phyloP scores from a whole-genome alignment of 768 basidiomycete species.

The Tricholoma furcatifolium region DNA sequence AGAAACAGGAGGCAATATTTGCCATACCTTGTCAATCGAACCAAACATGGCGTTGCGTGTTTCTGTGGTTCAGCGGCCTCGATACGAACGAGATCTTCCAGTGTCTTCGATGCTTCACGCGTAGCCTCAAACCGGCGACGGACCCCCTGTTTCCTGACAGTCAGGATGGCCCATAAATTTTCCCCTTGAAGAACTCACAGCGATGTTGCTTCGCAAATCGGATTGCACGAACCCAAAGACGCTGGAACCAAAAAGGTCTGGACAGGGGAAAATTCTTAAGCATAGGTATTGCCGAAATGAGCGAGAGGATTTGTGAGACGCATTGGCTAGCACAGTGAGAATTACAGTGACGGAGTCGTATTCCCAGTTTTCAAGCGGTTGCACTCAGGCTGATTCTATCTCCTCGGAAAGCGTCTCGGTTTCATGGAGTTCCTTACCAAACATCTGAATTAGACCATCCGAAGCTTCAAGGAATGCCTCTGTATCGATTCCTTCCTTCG shows the following conservation, averaged over 20 bases:
- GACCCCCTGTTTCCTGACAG: slow-evolving; percentile 51
- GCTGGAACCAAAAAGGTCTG: slow-evolving; percentile 67
- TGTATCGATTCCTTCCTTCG: slow-evolving; percentile 79
- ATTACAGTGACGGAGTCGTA: background rate
- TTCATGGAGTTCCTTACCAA: slow-evolving; percentile 45
- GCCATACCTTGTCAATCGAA: slow-evolving; percentile 65
- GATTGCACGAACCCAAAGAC: slow-evolving; percentile 75
- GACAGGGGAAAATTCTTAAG: slow-evolving; percentile 3
- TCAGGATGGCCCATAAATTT: background rate
- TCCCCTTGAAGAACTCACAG: slow-evolving; percentile 41
- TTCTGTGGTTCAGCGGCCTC: slow-evolving; percentile 43
- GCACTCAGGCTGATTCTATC: slow-evolving; percentile 4
- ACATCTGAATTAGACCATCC: slow-evolving; percentile 77
- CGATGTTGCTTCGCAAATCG: slow-evolving; percentile 67
- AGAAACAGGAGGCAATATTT: slow-evolving; percentile 1
- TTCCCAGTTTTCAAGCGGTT: background rate
- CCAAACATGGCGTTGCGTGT: slow-evolving; percentile 60
- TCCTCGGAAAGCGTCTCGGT: slow-evolving; percentile 5
- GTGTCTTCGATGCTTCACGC: slow-evolving; percentile 45
- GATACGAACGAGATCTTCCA: slow-evolving; percentile 58
- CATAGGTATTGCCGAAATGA: background rate
- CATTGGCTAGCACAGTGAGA: background rate
- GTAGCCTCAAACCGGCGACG: slow-evolving; percentile 48
- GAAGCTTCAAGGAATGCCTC: slow-evolving; percentile 81
- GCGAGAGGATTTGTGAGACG: background rate